A percentile compares a stretch with the other conserved stretches of the same genome.
phyloP scores from a whole-genome alignment of 2,329 filamentous ascomycete genomes.

The Calycina herbarum region DNA sequence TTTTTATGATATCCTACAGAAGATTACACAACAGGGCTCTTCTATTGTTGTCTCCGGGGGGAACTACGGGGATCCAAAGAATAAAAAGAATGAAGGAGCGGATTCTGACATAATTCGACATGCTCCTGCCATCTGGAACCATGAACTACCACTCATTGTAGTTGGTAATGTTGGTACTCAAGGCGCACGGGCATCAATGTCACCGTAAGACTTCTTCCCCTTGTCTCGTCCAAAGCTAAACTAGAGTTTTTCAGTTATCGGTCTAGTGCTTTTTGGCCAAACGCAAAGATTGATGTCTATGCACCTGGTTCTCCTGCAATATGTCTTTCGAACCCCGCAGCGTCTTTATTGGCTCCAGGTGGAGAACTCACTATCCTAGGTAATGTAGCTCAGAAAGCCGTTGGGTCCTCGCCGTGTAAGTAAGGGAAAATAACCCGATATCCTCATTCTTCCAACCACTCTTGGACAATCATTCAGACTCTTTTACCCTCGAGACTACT shows the following conservation, averaged over 20 bases:
- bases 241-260: neutral
- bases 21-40: neutral
- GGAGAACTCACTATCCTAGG: neutral
- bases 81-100: neutral
- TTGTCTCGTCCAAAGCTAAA: neutral
- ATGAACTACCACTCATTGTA: neutral
- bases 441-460: too few relatives aligned
- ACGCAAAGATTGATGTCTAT: slow-evolving; percentile 2
- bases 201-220: neutral
- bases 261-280: neutral
- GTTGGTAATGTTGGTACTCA: neutral
- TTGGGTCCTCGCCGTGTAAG: neutral
- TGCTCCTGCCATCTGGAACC: neutral
- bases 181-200: neutral
- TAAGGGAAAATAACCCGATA: neutral
- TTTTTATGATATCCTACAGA: neutral
- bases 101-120: neutral
- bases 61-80: neutral
- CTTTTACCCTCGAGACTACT: too few relatives aligned
- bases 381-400: neutral
- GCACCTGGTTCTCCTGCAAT: neutral
- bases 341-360: too few relatives aligned
- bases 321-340: neutral
- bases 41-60: neutral
- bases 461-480: too few relatives aligned